Evolutionary conservation across 2,329 filamentous ascomycete genomes (phyloP), one percentile per base, ranked within the genome.

Genomic region (Ciborinia camelliae): DNA sequence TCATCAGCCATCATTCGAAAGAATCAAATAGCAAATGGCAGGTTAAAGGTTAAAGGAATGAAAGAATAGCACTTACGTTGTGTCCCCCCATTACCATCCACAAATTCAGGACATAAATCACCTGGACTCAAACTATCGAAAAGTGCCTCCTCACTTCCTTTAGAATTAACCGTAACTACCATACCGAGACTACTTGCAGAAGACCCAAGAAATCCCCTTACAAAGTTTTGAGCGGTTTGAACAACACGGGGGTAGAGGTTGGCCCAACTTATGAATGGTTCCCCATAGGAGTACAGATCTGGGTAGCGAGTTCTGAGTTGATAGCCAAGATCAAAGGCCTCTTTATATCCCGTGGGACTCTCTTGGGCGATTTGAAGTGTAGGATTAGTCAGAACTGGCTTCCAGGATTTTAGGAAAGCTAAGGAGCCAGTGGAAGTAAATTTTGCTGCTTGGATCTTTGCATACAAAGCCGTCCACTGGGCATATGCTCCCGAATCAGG

Each of bases 211-310:
- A 84, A 89, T 9, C 86, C 86, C 39, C 81, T 81, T 1, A 86
- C 78, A 68, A 89, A 90, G 53, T 85, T 79, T 60, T 83, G 78
- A 1, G 86, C 86, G 2, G 85, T 86, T 72, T 89, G 84, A 14
- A 88, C 77, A 0, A 87, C 85, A 7, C 85, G 81, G 7, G 84
- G 82, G 73, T 89, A 89, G 69, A 86, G 83, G 72, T 90, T 90
- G 23, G 85, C 81, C 84, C 85, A 90, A 8, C 87, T 81, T 10
- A 82, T 77, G 69, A 89, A 88, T 1, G 78, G 76, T 0, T 75
- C 58, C 2, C 70, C 71, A 39, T 72, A 78, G 1, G 72, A 69
- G 68, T 84, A 84, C 23, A 89, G 78, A 45, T 81, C 74, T 0
- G 80, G 78, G 70, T 57, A 77, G 73, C 79, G 77, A 1, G 79